Conservation (phyloP, 2,329 filamentous ascomycete species). For the Daldinia sp. region DNA sequence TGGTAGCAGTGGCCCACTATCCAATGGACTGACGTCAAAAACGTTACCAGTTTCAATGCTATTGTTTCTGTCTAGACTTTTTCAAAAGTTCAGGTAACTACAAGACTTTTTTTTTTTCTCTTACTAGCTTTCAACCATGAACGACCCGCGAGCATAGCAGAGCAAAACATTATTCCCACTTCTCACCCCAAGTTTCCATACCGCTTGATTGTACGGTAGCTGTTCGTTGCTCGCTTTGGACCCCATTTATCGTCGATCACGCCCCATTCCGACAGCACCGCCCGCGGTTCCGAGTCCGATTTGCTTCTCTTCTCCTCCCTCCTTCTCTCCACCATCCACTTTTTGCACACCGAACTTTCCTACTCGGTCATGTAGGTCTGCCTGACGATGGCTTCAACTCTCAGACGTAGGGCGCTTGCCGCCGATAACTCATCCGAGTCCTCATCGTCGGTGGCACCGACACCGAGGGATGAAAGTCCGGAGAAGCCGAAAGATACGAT, state of each 20-base stretch:
- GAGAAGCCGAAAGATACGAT: conserved; percentile 54
- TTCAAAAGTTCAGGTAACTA: conserved; percentile 24
- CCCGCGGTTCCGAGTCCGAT: conserved; percentile 19
- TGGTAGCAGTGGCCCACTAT: conserved; percentile 17
- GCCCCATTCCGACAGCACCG: conserved; percentile 14
- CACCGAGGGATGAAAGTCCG: conserved; percentile 53
- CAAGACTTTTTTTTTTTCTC: not conserved
- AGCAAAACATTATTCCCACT: not conserved
- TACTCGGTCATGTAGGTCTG: conserved; percentile 46
- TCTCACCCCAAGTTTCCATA: conserved; percentile 1
- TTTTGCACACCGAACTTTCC: conserved; percentile 11
- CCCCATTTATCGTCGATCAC: conserved; percentile 24
- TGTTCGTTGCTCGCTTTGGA: conserved; percentile 25
- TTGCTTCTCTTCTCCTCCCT: conserved; percentile 8
- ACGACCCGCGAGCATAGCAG: conserved; percentile 8
- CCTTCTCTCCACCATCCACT: conserved; percentile 14
- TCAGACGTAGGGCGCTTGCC: conserved; percentile 49
- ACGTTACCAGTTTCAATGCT: conserved; percentile 29
- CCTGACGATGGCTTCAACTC: conserved; percentile 49
- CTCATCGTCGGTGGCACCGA: conserved; percentile 44
- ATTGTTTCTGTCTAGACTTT: conserved; percentile 11
- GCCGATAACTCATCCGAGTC: conserved; percentile 50
- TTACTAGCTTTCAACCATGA: conserved; percentile 7
- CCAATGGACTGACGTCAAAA: conserved; percentile 38
- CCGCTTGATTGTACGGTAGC: conserved; percentile 11